Evolutionary conservation across 306 rosid genomes (phyloP).

Genomic region (Calophaca sinica): DNA sequence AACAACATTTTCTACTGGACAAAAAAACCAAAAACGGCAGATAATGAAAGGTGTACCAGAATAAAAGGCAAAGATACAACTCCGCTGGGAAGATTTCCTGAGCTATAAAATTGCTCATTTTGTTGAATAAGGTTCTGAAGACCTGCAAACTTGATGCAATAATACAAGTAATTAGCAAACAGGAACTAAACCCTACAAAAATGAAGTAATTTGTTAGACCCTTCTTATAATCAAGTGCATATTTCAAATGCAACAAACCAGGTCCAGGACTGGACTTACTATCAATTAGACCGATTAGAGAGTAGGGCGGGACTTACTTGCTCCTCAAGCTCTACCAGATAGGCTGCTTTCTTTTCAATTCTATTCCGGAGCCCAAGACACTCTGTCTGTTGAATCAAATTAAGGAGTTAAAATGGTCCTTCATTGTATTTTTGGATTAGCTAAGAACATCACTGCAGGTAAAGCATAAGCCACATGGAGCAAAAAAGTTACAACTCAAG

Average conservation of each 20-base stretch:
- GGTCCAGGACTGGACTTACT: conserved; percentile 22
- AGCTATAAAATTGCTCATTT: conserved; percentile 81
- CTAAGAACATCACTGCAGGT: conserved; percentile 28
- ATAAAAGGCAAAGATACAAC: conserved; percentile 97
- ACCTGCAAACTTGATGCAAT: conserved; percentile 72
- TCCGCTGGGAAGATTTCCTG: conserved; percentile 88
- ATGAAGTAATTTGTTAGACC: not conserved
- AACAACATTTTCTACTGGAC: conserved; percentile 23
- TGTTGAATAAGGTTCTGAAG: conserved; percentile 90
- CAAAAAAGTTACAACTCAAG: conserved; percentile 22
- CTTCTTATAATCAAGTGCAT: conserved; percentile 28
- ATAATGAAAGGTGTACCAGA: conserved; percentile 67
- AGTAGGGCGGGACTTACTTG: conserved; percentile 63
- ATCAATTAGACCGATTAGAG: conserved; percentile 25
- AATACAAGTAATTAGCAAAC: conserved; percentile 51
- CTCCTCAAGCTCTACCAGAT: conserved; percentile 93
- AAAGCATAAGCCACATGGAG: conserved; percentile 20
- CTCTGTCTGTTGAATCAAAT: conserved; percentile 69
- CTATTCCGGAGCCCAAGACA: conserved; percentile 76
- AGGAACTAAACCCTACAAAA: conserved; percentile 29
- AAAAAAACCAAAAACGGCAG: conserved; percentile 30
- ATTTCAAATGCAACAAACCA: conserved; percentile 36
- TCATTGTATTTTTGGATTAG: conserved; percentile 22
- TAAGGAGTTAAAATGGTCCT: conserved; percentile 39
- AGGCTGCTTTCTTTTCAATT: conserved; percentile 90